These are phyloP conservation scores for Stemphylium beticola DNA, from an alignment of 2,329 filamentous ascomycete species.

Conservation along the genomic window DNA sequence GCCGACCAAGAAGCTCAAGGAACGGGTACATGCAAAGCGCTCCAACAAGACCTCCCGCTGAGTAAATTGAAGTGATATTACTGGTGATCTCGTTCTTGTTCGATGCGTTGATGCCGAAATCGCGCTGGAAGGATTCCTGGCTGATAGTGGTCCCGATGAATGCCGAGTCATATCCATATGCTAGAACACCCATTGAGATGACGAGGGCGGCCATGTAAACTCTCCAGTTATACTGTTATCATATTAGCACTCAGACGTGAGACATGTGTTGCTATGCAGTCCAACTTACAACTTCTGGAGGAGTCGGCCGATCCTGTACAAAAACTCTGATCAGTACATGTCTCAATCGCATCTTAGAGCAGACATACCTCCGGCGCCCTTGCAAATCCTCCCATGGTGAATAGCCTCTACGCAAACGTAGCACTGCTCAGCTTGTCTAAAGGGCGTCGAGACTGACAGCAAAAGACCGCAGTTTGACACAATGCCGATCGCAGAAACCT, in stretches of 20 bases:
- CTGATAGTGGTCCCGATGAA: constrained; percentile 63
- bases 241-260: constrained; percentile 8
- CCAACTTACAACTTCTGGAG: constrained; percentile 56
- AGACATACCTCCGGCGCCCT: constrained; percentile 53
- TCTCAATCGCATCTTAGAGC: background rate
- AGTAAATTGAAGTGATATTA: constrained; percentile 58
- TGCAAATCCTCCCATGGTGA: constrained; percentile 49
- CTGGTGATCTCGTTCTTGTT: constrained; percentile 51
- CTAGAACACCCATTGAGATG: constrained; percentile 55
- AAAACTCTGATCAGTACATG: background rate
- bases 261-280: background rate
- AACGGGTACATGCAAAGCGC: constrained; percentile 56
- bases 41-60: constrained; percentile 62
- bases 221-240: constrained; percentile 56
- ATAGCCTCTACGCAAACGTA: too few relatives aligned
- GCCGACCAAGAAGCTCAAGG: constrained; percentile 57
- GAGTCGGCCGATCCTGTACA: constrained; percentile 58
- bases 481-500: constrained; percentile 26
- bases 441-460: too few relatives aligned
- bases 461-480: constrained; percentile 1
- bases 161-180: constrained; percentile 59
- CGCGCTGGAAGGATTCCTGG: constrained; percentile 55
- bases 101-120: constrained; percentile 46
- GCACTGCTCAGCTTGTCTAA: too few relatives aligned
- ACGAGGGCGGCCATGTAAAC: constrained; percentile 58